These are phyloP conservation scores for Pontederia paniculata DNA, from an alignment of 176 grass and related monocot species.

Conservation along the genomic window DNA sequence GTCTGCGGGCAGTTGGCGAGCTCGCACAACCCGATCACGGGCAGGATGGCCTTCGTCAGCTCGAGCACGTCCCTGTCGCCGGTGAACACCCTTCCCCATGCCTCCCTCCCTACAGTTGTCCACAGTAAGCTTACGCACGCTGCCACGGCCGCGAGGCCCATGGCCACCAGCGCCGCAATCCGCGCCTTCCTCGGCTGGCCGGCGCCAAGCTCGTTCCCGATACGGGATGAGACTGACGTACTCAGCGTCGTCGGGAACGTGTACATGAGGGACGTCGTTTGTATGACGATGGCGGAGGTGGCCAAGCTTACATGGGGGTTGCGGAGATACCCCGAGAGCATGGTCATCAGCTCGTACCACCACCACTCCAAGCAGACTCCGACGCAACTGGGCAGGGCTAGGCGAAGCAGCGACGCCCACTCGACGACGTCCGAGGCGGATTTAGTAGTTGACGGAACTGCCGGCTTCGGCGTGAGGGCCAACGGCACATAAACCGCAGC, in stretches of 20 bases:
- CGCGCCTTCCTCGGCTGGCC: conserved; percentile 3
- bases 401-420: conserved; percentile 12
- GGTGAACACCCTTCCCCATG: conserved; percentile 17
- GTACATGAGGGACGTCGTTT: conserved; percentile 20
- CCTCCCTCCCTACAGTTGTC: conserved; percentile 7
- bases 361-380: conserved; percentile 20
- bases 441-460: background rate
- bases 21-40: conserved; percentile 20
- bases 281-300: conserved; percentile 23
- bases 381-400: conserved; percentile 19
- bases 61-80: conserved; percentile 11
- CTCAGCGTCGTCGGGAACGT: conserved; percentile 15
- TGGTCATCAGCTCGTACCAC: conserved; percentile 25
- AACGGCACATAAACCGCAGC: background rate
- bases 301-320: conserved; percentile 7
- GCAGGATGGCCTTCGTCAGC: conserved; percentile 7
- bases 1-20: conserved; percentile 23
- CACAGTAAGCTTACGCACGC: conserved; percentile 8
- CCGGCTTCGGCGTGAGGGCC: background rate
- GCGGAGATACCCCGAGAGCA: conserved; percentile 13
- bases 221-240: conserved; percentile 5
- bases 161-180: background rate
- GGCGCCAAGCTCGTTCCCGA: conserved; percentile 16
- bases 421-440: background rate
- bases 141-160: conserved; percentile 2